Conservation (phyloP, 331 rosid genomes). For the Acacia concinna region DNA sequence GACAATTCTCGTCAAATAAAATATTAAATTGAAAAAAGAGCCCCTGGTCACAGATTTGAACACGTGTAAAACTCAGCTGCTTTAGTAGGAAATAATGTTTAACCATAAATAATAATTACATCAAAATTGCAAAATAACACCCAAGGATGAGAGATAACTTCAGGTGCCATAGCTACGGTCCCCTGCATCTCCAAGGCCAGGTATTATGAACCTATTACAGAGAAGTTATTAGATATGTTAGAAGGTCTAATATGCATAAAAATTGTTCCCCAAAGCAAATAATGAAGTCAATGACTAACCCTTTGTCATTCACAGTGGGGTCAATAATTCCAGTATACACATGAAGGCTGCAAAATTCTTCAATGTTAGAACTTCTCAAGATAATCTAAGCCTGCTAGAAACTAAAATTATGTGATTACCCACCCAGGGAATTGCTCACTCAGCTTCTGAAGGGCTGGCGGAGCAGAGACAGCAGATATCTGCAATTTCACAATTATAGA, state of each 20-base stretch:
- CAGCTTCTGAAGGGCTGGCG: conserved; percentile 93
- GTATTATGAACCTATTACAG: conserved; percentile 73
- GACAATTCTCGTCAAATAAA: not conserved
- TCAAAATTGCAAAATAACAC: conserved; percentile 31
- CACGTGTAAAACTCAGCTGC: conserved; percentile 6
- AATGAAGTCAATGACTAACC: conserved; percentile 48
- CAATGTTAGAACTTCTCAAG: conserved; percentile 13
- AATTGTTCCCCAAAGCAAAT: not conserved
- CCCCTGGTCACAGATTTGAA: not conserved
- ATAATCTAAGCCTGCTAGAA: not conserved
- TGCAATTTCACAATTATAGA: conserved; percentile 32
- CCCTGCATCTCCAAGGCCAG: conserved; percentile 98
- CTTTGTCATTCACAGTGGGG: conserved; percentile 77
- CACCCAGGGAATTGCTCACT: conserved; percentile 97
- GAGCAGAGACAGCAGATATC: conserved; percentile 89
- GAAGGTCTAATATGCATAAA: not conserved
- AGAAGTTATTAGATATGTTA: not conserved
- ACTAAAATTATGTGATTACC: conserved; percentile 49
- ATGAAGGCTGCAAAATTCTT: conserved; percentile 69
- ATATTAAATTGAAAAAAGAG: not conserved
- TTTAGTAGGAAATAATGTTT: not conserved
- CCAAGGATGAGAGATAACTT: not conserved
- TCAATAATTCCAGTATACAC: conserved; percentile 88
- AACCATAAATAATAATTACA: not conserved
- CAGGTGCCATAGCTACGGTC: conserved; percentile 89